Evolutionary conservation across 176 grass and related monocot species (phyloP).

Genomic region (Dactylis glomerata): DNA sequence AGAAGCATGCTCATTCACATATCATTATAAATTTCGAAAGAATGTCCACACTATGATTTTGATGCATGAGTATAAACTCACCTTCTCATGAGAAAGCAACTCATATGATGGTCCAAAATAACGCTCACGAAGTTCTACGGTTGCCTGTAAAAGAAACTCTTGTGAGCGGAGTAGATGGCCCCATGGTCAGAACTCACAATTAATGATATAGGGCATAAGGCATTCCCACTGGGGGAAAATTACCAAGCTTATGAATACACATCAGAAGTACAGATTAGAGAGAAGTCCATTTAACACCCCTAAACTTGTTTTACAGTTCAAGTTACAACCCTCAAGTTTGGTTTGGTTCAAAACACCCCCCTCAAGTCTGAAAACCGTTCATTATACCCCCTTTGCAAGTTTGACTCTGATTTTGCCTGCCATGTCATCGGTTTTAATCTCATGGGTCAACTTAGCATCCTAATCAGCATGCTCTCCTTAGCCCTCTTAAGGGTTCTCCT

Average conservation of each 20-base stretch:
- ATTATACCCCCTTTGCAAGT: too few relatives aligned
- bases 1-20: not conserved
- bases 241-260: not conserved
- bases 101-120: slow-evolving; percentile 90
- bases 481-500: too few relatives aligned
- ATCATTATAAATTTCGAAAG: not conserved
- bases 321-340: too few relatives aligned
- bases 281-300: too few relatives aligned
- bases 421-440: too few relatives aligned
- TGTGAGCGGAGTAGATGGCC: not conserved
- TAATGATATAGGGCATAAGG: not conserved
- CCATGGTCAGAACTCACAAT: slow-evolving; percentile 13
- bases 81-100: slow-evolving; percentile 76
- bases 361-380: too few relatives aligned
- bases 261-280: not conserved
- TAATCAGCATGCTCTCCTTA: too few relatives aligned
- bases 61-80: slow-evolving; percentile 12
- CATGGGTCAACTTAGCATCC: too few relatives aligned
- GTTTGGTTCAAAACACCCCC: too few relatives aligned
- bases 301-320: too few relatives aligned
- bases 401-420: too few relatives aligned
- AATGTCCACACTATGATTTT: not conserved
- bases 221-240: not conserved
- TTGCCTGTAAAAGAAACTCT: slow-evolving; percentile 35
- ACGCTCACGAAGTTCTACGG: slow-evolving; percentile 59